These are phyloP conservation scores for Periconia macrospinosa DNA, from an alignment of 2,329 filamentous ascomycete genomes.

Conservation along the genomic window DNA sequence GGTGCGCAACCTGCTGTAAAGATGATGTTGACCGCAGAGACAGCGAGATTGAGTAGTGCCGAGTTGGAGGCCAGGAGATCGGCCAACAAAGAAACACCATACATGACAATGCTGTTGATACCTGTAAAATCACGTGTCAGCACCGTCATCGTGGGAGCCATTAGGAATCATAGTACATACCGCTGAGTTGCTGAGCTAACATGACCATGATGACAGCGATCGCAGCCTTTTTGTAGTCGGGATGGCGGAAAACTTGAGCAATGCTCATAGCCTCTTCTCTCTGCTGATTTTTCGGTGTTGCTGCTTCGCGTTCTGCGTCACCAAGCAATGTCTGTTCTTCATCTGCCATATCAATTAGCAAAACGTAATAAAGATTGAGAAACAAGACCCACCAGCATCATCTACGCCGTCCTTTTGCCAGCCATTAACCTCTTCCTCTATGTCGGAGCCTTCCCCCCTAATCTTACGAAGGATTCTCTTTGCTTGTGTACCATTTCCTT, in stretches of 20 bases:
- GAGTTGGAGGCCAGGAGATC: conserved; percentile 80
- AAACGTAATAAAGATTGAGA: conserved; percentile 2
- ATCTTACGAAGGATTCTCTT: conserved; percentile 72
- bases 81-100: conserved; percentile 86
- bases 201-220: conserved; percentile 90
- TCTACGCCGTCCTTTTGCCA: conserved; percentile 44
- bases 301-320: conserved; percentile 35
- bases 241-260: conserved; percentile 64
- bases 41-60: conserved; percentile 80
- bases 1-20: conserved; percentile 82
- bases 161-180: conserved; percentile 18
- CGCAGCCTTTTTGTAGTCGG: conserved; percentile 76
- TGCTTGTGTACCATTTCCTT: conserved; percentile 64
- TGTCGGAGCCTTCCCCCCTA: conserved; percentile 67
- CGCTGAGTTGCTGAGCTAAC: conserved; percentile 88
- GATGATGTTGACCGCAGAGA: conserved; percentile 83
- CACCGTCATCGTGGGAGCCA: neutral
- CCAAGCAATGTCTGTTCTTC: conserved; percentile 74
- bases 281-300: conserved; percentile 24
- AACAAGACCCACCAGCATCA: conserved; percentile 26
- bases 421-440: conserved; percentile 70
- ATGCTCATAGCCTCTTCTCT: conserved; percentile 46
- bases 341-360: conserved; percentile 37
- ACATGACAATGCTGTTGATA: conserved; percentile 98
- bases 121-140: conserved; percentile 36